A percentile compares a stretch with the other conserved stretches of the same genome.
These are phyloP conservation scores for Abelmoschus esculentus DNA, from an alignment of 345 rosid species.

Conservation along the genomic window DNA sequence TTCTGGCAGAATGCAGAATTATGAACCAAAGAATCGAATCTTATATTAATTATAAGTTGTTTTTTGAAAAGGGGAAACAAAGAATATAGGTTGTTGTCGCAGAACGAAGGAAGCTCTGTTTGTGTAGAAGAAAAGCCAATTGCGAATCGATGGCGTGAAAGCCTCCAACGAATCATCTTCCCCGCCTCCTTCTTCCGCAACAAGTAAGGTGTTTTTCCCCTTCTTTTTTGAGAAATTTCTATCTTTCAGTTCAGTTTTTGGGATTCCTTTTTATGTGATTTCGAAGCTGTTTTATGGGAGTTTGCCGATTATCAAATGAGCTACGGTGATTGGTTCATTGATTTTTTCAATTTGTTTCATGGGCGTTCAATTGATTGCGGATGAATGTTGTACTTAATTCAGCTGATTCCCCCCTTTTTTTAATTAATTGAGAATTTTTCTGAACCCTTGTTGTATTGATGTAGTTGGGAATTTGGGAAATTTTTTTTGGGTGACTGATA, in stretches of 20 bases:
- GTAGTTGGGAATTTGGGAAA: background rate
- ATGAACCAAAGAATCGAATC: background rate
- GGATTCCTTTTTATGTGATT: no score
- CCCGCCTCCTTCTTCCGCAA: background rate
- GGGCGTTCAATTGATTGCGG: background rate
- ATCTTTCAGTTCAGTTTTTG: background rate
- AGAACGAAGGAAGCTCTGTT: background rate
- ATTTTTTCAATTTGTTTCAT: background rate
- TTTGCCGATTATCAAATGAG: background rate
- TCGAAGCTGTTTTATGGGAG: background rate
- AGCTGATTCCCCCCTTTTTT: background rate
- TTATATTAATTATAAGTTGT: background rate
- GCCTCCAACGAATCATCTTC: no score
- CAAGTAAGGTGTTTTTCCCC: background rate
- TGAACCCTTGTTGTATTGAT: background rate
- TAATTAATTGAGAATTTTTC: background rate
- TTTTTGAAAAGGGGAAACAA: no score
- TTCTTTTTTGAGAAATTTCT: background rate
- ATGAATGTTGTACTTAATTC: background rate
- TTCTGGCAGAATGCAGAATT: background rate
- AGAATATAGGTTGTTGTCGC: background rate
- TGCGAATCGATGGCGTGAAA: background rate
- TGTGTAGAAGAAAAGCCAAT: background rate
- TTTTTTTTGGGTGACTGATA: background rate
- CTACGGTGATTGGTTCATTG: background rate